phyloP scores from a whole-genome alignment of 495 filamentous ascomycete genomes.

The Penicillium goetzii region DNA sequence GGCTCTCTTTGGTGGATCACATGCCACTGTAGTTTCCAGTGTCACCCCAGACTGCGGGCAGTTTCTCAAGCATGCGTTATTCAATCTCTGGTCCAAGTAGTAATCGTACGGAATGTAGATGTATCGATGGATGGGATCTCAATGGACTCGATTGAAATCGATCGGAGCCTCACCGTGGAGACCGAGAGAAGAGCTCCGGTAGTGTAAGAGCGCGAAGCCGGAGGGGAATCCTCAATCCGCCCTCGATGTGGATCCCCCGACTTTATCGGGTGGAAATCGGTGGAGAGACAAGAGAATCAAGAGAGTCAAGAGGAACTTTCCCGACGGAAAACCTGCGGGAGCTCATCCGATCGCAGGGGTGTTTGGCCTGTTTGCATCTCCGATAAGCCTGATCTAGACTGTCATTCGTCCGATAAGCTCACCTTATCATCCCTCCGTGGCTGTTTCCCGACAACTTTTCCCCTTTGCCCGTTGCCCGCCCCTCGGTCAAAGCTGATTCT shows the following conservation, averaged over 20 bases:
- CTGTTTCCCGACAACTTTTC: conserved; percentile 17
- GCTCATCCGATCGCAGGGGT: neutral
- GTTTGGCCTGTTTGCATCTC: neutral
- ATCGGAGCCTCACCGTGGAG: conserved; percentile 2
- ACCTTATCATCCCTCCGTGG: conserved; percentile 7
- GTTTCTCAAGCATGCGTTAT: neutral
- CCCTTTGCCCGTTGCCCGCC: conserved; percentile 18
- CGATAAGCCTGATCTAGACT: neutral
- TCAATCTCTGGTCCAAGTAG: neutral
- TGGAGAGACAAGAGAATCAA: neutral
- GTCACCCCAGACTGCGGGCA: neutral
- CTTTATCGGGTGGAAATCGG: conserved; percentile 18
- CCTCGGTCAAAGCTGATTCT: conserved; percentile 13
- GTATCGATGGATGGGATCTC: neutral
- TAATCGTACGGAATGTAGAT: neutral
- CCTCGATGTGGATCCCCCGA: conserved; percentile 7
- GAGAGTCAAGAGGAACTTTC: conserved; percentile 11
- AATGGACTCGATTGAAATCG: neutral
- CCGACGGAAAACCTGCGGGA: conserved; percentile 21
- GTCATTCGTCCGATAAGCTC: conserved; percentile 20
- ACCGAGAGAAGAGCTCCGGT: neutral
- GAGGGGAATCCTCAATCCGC: neutral
- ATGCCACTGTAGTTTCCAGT: neutral
- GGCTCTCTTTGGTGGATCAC: conserved; percentile 2
- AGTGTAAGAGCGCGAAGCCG: neutral